Conservation (phyloP, 768 basidiomycete genomes). For the Termitomyces sp. region DNA sequence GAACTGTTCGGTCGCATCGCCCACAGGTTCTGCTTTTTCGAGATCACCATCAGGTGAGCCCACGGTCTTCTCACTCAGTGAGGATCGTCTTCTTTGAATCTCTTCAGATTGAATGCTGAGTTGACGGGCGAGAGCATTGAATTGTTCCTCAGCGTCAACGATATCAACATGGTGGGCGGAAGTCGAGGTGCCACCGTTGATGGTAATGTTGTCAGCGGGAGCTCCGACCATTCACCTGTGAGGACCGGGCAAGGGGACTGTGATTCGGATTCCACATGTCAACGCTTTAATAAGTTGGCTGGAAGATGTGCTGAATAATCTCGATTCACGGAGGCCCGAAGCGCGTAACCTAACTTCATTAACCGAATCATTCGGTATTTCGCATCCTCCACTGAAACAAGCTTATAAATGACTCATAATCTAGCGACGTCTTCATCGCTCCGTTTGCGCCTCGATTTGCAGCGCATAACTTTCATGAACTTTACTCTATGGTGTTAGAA, state of each 20-base stretch:
- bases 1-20: slow-evolving; percentile 34
- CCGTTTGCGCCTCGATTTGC: not conserved
- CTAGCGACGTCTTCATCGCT: not conserved
- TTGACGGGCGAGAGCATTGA: slow-evolving; percentile 49
- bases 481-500: not conserved
- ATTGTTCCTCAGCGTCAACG: slow-evolving; percentile 44
- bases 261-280: not conserved
- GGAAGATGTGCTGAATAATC: slow-evolving; percentile 12
- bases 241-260: not conserved
- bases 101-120: slow-evolving; percentile 26
- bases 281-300: slow-evolving; percentile 7
- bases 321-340: slow-evolving; percentile 7
- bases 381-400: not conserved
- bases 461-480: not conserved
- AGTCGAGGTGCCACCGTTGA: slow-evolving; percentile 20
- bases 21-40: slow-evolving; percentile 29
- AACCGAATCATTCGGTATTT: slow-evolving; percentile 9
- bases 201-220: slow-evolving; percentile 24
- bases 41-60: slow-evolving; percentile 42
- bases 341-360: not conserved
- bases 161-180: slow-evolving; percentile 39
- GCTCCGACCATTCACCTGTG: slow-evolving; percentile 22
- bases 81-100: slow-evolving; percentile 15
- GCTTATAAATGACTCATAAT: not conserved
- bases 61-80: slow-evolving; percentile 20